phyloP scores from a whole-genome alignment of 2,329 filamentous ascomycete genomes.

The Neofusicoccum kwambonambiense region DNA sequence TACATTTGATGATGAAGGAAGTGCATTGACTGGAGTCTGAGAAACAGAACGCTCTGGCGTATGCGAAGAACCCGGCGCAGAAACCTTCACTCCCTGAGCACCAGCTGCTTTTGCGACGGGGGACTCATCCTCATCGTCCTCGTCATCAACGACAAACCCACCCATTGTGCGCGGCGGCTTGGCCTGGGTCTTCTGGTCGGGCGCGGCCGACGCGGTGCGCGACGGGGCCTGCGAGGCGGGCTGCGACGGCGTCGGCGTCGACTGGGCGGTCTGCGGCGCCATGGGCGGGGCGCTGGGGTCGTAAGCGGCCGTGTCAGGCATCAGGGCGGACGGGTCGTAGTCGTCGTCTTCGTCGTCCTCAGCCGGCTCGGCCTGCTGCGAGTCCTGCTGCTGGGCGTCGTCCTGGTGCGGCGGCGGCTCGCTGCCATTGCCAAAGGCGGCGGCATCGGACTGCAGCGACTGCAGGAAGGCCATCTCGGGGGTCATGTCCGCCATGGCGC shows the following conservation, averaged over 20 bases:
- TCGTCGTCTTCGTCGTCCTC: conserved; percentile 28
- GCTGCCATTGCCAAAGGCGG: conserved; percentile 37
- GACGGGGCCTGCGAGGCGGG: conserved; percentile 23
- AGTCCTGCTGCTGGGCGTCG: conserved; percentile 22
- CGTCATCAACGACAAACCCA: conserved; percentile 64
- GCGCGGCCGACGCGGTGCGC: conserved; percentile 19
- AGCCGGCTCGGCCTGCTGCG: conserved; percentile 23
- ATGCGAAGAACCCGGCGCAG: conserved; percentile 48
- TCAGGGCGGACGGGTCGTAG: conserved; percentile 33
- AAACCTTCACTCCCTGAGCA: conserved; percentile 49
- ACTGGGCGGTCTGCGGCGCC: conserved; percentile 25
- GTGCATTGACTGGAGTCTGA: conserved; percentile 56
- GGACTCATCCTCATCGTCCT: conserved; percentile 56
- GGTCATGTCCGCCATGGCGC: conserved; percentile 52
- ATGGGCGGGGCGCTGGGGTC: conserved; percentile 17
- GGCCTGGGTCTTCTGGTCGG: conserved; percentile 26
- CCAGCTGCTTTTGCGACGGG: conserved; percentile 50
- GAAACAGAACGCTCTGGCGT: conserved; percentile 55
- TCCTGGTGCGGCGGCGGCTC: conserved; percentile 22
- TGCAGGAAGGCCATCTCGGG: conserved; percentile 54
- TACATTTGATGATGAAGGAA: conserved; percentile 58
- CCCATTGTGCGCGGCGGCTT: conserved; percentile 54
- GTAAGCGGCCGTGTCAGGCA: conserved; percentile 25
- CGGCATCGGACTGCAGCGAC: conserved; percentile 47
- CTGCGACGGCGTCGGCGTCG: conserved; percentile 28